phyloP scores from a whole-genome alignment of 352 stramenopile genomes.

The Phytophthora fragariae region DNA sequence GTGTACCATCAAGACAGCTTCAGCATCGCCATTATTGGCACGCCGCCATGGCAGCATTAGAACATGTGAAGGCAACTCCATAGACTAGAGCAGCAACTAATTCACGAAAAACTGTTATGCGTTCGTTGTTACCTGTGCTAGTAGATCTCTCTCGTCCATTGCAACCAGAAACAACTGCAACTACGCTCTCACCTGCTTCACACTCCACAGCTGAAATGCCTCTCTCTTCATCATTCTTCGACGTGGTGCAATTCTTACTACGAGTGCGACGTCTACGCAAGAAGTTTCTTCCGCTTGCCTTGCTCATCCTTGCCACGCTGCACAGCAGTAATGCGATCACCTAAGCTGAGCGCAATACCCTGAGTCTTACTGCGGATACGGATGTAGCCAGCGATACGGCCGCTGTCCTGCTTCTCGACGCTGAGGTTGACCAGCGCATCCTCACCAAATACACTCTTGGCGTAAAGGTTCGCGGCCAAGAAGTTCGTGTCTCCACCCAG shows the following conservation, averaged over 20 bases:
- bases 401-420: slow-evolving; percentile 99
- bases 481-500: slow-evolving; percentile 93
- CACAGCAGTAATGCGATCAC: slow-evolving; percentile 98
- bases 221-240: slow-evolving; percentile 18
- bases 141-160: slow-evolving; percentile 44
- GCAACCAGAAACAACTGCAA: slow-evolving; percentile 34
- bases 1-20: slow-evolving; percentile 44
- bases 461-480: slow-evolving; percentile 94
- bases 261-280: slow-evolving; percentile 54
- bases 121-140: slow-evolving; percentile 37
- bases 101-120: slow-evolving; percentile 40
- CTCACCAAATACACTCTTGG: slow-evolving; percentile 95
- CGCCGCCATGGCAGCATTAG: slow-evolving; percentile 40
- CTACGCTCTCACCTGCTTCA: slow-evolving; percentile 24
- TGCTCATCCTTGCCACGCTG: slow-evolving; percentile 92
- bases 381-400: slow-evolving; percentile 98
- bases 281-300: slow-evolving; percentile 84
- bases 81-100: slow-evolving; percentile 41
- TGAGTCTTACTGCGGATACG: slow-evolving; percentile 99
- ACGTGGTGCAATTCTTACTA: slow-evolving; percentile 28
- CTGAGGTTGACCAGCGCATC: slow-evolving; percentile 99
- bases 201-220: slow-evolving; percentile 9
- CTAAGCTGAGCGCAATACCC: slow-evolving; percentile 99
- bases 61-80: slow-evolving; percentile 22
- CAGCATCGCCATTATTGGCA: slow-evolving; percentile 62